These are phyloP conservation scores for Diplodia corticola DNA, from an alignment of 2,329 filamentous ascomycete species.

Conservation along the genomic window DNA sequence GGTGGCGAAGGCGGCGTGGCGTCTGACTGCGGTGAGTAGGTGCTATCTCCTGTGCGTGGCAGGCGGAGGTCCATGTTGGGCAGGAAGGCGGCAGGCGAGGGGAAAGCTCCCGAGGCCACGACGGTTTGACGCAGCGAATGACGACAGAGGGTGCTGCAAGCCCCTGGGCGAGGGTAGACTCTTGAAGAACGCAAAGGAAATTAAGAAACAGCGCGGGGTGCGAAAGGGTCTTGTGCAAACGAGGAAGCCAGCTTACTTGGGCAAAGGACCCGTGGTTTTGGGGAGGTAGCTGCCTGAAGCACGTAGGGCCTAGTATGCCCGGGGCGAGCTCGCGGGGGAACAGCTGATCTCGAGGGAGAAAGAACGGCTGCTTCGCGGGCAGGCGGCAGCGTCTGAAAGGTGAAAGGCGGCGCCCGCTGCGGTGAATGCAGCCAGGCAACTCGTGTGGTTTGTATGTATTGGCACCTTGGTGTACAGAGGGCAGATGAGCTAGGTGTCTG, in stretches of 20 bases:
- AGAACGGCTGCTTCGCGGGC: conserved; percentile 3
- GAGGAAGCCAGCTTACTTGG: conserved; percentile 20
- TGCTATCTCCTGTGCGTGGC: conserved; percentile 18
- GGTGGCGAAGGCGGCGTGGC: conserved; percentile 11
- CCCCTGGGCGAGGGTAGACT: conserved; percentile 9
- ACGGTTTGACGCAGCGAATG: conserved; percentile 13
- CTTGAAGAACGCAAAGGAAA: not conserved
- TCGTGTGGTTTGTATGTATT: not conserved
- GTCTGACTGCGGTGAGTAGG: conserved; percentile 19
- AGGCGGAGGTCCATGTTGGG: conserved; percentile 19
- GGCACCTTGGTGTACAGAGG: conserved; percentile 4
- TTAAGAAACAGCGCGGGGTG: conserved; percentile 14
- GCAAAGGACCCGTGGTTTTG: not conserved
- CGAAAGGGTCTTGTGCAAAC: not conserved
- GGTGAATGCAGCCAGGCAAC: not conserved
- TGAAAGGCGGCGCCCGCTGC: not conserved
- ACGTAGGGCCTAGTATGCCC: conserved; percentile 10
- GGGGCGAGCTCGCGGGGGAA: conserved; percentile 17
- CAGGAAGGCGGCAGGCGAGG: conserved; percentile 3
- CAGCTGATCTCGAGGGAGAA: conserved; percentile 15
- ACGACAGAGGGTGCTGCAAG: conserved; percentile 13
- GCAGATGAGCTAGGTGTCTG: conserved; percentile 4
- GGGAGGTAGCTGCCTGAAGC: conserved; percentile 13
- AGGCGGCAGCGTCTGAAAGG: not conserved
- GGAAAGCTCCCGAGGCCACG: conserved; percentile 18